These are phyloP conservation scores for Nicotiana undulata DNA, from an alignment of 257 asterid species.

Conservation along the genomic window DNA sequence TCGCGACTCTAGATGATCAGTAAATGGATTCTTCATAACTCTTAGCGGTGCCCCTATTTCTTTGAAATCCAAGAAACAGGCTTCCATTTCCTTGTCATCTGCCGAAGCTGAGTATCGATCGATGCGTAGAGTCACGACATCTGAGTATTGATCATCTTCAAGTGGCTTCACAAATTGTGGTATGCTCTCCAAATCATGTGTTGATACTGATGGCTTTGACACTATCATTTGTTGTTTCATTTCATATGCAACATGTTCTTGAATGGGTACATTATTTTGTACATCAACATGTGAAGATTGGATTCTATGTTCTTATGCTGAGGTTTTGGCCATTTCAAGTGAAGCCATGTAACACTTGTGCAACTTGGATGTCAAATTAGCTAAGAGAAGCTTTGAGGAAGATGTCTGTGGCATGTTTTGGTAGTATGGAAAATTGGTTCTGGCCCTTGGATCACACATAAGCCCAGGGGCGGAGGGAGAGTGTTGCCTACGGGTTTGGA, in stretches of 20 bases:
- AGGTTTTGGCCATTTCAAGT: conserved; percentile 34
- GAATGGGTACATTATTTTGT: not conserved
- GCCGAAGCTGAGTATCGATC: too few species aligned
- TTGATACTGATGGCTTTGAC: too few species aligned
- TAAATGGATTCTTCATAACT: too few species aligned
- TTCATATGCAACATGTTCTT: not conserved
- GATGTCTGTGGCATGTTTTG: conserved; percentile 44
- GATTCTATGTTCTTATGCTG: not conserved
- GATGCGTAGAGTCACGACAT: too few species aligned
- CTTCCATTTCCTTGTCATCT: too few species aligned
- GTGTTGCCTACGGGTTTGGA: too few species aligned
- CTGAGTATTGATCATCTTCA: conserved; percentile 79
- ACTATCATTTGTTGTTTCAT: not conserved
- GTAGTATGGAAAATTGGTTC: conserved; percentile 63
- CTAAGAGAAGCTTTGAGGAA: conserved; percentile 50
- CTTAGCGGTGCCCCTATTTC: too few species aligned
- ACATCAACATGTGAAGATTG: not conserved
- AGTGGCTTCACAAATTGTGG: conserved; percentile 25
- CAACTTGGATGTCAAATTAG: conserved; percentile 67
- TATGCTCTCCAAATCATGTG: not conserved
- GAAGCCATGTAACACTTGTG: conserved; percentile 68
- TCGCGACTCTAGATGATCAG: too few species aligned
- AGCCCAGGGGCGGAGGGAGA: too few species aligned
- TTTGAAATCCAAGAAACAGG: too few species aligned
- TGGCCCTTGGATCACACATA: conserved; percentile 73